These are phyloP conservation scores for Laetiporus sulphureus DNA, from an alignment of 1,284 basidiomycete genomes.

Conservation along the genomic window DNA sequence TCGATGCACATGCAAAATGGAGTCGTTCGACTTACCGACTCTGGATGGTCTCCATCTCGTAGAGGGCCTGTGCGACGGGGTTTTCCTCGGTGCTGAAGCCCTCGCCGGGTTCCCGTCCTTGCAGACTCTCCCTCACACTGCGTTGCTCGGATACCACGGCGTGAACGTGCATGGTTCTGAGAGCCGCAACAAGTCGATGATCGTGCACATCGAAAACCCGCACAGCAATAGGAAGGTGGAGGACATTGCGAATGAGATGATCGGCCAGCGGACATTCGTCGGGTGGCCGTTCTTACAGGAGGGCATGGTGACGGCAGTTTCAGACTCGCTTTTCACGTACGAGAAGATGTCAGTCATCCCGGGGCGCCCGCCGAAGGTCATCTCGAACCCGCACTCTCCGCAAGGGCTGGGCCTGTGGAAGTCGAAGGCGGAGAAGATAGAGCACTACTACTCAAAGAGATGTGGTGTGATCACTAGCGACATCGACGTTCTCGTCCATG, in stretches of 20 bases:
- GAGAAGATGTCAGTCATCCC: slow-evolving; percentile 60
- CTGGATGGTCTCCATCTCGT: slow-evolving; percentile 84
- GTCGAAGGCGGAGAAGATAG: slow-evolving; percentile 73
- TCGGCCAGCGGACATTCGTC: slow-evolving; percentile 76
- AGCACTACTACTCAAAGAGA: slow-evolving; percentile 84
- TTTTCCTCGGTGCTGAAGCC: slow-evolving; percentile 79
- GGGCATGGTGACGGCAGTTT: slow-evolving; percentile 81
- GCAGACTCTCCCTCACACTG: slow-evolving; percentile 80
- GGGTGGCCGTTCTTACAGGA: slow-evolving; percentile 96
- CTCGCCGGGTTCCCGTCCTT: slow-evolving; percentile 96
- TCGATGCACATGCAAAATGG: slow-evolving; percentile 75
- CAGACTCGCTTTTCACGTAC: slow-evolving; percentile 86
- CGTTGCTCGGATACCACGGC: slow-evolving; percentile 75
- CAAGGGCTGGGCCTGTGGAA: slow-evolving; percentile 69
- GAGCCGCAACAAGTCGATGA: slow-evolving; percentile 87
- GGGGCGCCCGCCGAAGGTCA: slow-evolving; percentile 47
- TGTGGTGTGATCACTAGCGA: slow-evolving; percentile 83
- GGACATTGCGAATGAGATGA: slow-evolving; percentile 69
- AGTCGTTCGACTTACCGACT: slow-evolving; percentile 82
- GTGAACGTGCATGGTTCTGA: slow-evolving; percentile 94
- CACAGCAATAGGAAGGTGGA: slow-evolving; percentile 64
- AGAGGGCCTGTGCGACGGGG: slow-evolving; percentile 85
- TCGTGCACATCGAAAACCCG: slow-evolving; percentile 79
- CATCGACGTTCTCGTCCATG: slow-evolving; percentile 78
- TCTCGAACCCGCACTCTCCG: slow-evolving; percentile 67